Base-by-base conservation (phyloP, 805 yeast species). In the Lipomyces anomalus region DNA sequence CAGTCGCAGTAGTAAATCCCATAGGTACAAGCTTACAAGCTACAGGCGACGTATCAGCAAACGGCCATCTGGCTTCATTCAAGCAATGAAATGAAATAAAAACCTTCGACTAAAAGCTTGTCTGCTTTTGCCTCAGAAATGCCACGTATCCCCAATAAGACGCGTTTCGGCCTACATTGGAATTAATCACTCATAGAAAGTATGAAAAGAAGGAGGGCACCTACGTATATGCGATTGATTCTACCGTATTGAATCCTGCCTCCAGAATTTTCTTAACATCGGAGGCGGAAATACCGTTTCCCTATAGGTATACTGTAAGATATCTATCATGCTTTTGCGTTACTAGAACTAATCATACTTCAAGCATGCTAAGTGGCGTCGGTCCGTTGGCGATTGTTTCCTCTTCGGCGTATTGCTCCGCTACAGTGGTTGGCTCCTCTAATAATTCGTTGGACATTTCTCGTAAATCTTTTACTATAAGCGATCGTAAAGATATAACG, bases 1-100 rank as follows among this genome's bases (percentile, higher is more conserved):
- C 97, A 1, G 95, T 82, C 2, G 97, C 98, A 0, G 97, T 90
- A 20, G 96, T 90, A 69, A 92, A 92, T 0, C 98, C 98, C 81
- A 92, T 77, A 5, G 95, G 96, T 2, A 90, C 97, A 39, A 80
- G 68, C 58, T 84, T 80, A 33, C 90, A 75, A 0, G 97, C 96
- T 53, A 35, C 20, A 33, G 6, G 13, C 5, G 6, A 18, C 28
- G 23, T 21, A 17, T 35, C 11, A 7, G 7, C 29, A 7, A 35
- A 5, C 7, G 20, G 17, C 26, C 26, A 17, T 16, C 41, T 43
- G 35, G 23, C 4, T 16, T 28, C 32, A 20, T 22, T 34, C 33
- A 28, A 5, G 5, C 17, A 21, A 11, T 6, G 9, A 6, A 21
- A 9, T 7, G 6, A 4, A 11, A 17, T 17, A 17, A 44, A 6